Conservation (phyloP, 2,329 filamentous ascomycete species). For the Byssoonygena ceratinophila region DNA sequence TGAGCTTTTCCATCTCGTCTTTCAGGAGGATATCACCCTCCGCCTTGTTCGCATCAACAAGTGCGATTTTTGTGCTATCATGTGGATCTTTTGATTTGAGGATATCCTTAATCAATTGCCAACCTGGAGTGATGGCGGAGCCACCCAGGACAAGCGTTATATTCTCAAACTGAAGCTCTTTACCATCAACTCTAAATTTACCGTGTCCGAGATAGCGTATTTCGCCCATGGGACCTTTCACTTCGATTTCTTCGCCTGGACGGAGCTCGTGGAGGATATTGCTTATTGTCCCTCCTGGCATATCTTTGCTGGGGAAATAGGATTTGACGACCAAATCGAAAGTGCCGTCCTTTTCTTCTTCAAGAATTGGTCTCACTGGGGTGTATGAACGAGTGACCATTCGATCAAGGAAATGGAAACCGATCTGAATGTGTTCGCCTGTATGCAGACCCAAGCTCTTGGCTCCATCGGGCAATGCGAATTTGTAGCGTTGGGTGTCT, state of each 20-base stretch:
- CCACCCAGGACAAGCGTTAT: constrained; percentile 44
- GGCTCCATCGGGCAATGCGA: constrained; percentile 34
- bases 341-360: constrained; percentile 32
- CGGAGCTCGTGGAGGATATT: constrained; percentile 45
- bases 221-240: constrained; percentile 43
- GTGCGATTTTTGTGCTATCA: constrained; percentile 33
- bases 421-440: constrained; percentile 45
- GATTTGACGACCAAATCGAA: constrained; percentile 45
- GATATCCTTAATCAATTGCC: constrained; percentile 40
- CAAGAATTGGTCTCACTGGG: constrained; percentile 36
- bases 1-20: constrained; percentile 36
- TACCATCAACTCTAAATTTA: constrained; percentile 37
- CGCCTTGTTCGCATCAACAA: constrained; percentile 42
- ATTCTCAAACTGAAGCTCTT: constrained; percentile 34
- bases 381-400: constrained; percentile 45
- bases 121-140: constrained; percentile 44
- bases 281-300: constrained; percentile 45
- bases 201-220: constrained; percentile 42
- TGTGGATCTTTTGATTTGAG: constrained; percentile 21
- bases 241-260: constrained; percentile 41
- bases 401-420: constrained; percentile 43
- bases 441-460: constrained; percentile 41
- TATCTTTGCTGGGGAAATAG: constrained; percentile 39
- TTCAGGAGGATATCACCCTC: constrained; percentile 41
- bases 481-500: constrained; percentile 41